These are phyloP conservation scores for Stemphylium lycopersici DNA, from an alignment of 2,329 filamentous ascomycete species.

Conservation along the genomic window DNA sequence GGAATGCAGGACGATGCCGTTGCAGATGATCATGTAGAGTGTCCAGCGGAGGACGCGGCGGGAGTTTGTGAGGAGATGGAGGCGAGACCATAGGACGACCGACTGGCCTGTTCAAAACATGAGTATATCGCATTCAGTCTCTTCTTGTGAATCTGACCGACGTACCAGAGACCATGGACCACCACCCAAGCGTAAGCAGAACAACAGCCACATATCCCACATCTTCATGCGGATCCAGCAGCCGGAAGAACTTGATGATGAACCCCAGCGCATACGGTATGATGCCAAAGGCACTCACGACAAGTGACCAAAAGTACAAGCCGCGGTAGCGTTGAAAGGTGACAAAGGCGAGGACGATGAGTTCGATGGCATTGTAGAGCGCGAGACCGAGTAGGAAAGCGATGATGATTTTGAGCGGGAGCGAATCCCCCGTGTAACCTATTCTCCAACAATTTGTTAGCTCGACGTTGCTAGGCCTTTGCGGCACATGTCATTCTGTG, in stretches of 20 bases:
- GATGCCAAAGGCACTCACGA: slow-evolving; percentile 53
- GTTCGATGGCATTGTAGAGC: slow-evolving; percentile 53
- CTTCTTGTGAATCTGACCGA: neutral
- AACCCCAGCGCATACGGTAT: slow-evolving; percentile 57
- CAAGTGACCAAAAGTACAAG: slow-evolving; percentile 58
- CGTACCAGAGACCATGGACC: slow-evolving; percentile 61
- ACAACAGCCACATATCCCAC: slow-evolving; percentile 50
- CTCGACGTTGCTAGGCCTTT: too few species aligned
- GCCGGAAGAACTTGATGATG: slow-evolving; percentile 51
- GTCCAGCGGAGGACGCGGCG: slow-evolving; percentile 56
- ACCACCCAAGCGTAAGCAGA: slow-evolving; percentile 61
- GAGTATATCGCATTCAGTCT: neutral
- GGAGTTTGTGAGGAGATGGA: slow-evolving; percentile 65
- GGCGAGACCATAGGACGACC: slow-evolving; percentile 66
- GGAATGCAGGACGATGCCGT: slow-evolving; percentile 60
- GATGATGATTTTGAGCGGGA: slow-evolving; percentile 39
- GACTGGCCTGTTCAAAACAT: slow-evolving; percentile 56
- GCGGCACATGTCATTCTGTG: too few species aligned
- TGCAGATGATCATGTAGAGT: slow-evolving; percentile 63
- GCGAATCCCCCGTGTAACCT: slow-evolving; percentile 43
- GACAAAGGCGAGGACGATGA: slow-evolving; percentile 54
- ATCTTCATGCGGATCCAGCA: slow-evolving; percentile 33
- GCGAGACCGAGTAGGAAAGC: slow-evolving; percentile 47
- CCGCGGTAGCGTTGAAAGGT: slow-evolving; percentile 57
- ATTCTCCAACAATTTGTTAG: neutral